Evolutionary conservation across 2,329 filamentous ascomycete species (phyloP).

Genomic region (Penicillium sclerotigenum): DNA sequence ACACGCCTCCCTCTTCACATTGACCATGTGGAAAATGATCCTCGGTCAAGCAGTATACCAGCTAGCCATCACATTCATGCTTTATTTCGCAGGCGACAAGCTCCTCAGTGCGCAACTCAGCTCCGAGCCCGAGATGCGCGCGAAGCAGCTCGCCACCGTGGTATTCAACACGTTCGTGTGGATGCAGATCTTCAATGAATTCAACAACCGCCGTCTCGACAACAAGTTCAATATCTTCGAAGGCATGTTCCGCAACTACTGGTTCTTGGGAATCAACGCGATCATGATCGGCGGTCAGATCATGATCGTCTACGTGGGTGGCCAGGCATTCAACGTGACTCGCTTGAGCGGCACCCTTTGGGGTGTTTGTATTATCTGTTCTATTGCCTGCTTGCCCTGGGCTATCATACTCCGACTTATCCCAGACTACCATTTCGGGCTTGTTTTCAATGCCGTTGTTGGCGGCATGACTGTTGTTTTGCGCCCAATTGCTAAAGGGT

Average conservation of each 20-base stretch:
- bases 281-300: conserved; percentile 88
- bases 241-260: conserved; percentile 76
- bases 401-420: conserved; percentile 78
- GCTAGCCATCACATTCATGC: conserved; percentile 70
- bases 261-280: conserved; percentile 80
- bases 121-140: conserved; percentile 35
- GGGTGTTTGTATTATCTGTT: conserved; percentile 81
- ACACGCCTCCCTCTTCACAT: conserved; percentile 72
- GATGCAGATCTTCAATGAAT: conserved; percentile 99
- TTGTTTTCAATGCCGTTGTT: conserved; percentile 50
- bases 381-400: conserved; percentile 78
- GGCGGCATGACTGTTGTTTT: conserved; percentile 54
- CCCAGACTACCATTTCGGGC: conserved; percentile 62
- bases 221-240: conserved; percentile 97
- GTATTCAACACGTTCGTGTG: conserved; percentile 98
- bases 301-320: conserved; percentile 85
- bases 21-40: conserved; percentile 99
- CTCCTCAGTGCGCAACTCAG: conserved; percentile 60
- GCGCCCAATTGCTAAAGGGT: conserved; percentile 34
- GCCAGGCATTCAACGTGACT: conserved; percentile 72
- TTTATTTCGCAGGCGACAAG: conserved; percentile 69
- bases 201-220: conserved; percentile 93
- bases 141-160: conserved; percentile 65
- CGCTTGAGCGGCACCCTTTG: conserved; percentile 72
- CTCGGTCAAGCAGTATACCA: conserved; percentile 89